Evolutionary conservation across 2,329 filamentous ascomycete species (phyloP).

Genomic region (Verticillium tricorpus): DNA sequence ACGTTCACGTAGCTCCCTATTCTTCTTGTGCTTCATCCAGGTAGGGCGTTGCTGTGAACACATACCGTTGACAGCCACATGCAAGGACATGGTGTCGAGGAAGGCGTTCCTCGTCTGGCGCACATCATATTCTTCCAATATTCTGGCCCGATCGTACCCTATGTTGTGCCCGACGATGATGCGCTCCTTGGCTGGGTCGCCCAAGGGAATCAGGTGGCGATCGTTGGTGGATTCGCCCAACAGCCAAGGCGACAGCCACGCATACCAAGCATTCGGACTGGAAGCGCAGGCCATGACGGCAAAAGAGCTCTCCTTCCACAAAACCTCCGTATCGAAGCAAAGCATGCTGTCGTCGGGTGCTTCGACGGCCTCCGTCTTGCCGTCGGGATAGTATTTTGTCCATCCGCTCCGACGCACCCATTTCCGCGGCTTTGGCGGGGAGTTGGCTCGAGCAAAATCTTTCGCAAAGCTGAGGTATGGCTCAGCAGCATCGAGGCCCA

Average conservation of each 20-base stretch:
- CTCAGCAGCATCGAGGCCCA: slow-evolving; percentile 82
- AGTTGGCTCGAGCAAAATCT: slow-evolving; percentile 60
- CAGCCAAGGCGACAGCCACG: slow-evolving; percentile 94
- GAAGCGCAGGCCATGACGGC: slow-evolving; percentile 96
- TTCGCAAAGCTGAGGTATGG: slow-evolving; percentile 76
- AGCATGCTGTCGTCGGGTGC: slow-evolving; percentile 77
- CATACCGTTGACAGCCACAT: slow-evolving; percentile 98
- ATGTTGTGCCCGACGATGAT: slow-evolving; percentile 93
- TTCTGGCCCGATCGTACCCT: slow-evolving; percentile 85
- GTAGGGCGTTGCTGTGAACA: slow-evolving; percentile 93
- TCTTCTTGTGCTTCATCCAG: slow-evolving; percentile 97
- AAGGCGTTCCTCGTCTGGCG: slow-evolving; percentile 81
- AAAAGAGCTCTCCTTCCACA: slow-evolving; percentile 90
- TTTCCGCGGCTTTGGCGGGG: slow-evolving; percentile 57
- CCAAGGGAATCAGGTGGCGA: slow-evolving; percentile 81
- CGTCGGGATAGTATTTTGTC: slow-evolving; percentile 85
- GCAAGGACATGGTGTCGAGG: slow-evolving; percentile 95
- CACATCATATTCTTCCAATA: slow-evolving; percentile 84
- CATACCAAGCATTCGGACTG: slow-evolving; percentile 89
- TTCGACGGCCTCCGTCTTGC: slow-evolving; percentile 63
- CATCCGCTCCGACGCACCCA: slow-evolving; percentile 83
- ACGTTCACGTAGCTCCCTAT: slow-evolving; percentile 75
- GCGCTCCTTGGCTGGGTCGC: slow-evolving; percentile 66
- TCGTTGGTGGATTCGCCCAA: slow-evolving; percentile 74
- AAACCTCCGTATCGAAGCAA: slow-evolving; percentile 93